Percentiles rank a stretch among this genome's conserved stretches.
Evolutionary conservation across 164 flowering plant species (phyloP).

Genomic region (Aristolochia californica): DNA sequence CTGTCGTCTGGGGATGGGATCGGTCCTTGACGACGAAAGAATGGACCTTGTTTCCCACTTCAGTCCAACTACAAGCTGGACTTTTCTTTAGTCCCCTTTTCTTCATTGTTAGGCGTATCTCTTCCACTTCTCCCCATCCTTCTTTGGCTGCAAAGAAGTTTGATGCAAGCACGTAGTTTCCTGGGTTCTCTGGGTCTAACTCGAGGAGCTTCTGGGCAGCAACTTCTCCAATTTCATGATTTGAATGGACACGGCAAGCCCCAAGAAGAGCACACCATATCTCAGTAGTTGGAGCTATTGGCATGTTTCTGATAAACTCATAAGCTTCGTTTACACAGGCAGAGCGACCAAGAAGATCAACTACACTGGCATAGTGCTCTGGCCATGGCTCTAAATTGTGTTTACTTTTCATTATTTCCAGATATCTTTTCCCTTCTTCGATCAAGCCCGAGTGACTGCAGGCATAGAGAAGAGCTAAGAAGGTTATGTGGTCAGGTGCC

Average conservation of each 20-base stretch:
- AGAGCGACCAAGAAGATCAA: slow-evolving; percentile 80
- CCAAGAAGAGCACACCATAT: slow-evolving; percentile 80
- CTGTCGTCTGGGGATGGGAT: slow-evolving; percentile 48
- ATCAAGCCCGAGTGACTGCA: slow-evolving; percentile 76
- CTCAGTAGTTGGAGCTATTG: slow-evolving; percentile 42
- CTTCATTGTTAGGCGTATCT: slow-evolving; percentile 55
- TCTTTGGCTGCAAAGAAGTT: slow-evolving; percentile 54
- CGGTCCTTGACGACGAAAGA: slow-evolving; percentile 52
- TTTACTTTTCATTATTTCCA: slow-evolving; percentile 37
- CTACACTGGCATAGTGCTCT: slow-evolving; percentile 75
- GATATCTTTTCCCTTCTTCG: slow-evolving; percentile 42
- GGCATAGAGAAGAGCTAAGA: slow-evolving; percentile 64
- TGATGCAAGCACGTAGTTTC: slow-evolving; percentile 67
- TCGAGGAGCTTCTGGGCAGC: slow-evolving; percentile 60
- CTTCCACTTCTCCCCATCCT: slow-evolving; percentile 68
- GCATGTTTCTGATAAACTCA: slow-evolving; percentile 41
- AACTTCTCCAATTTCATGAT: slow-evolving; percentile 47
- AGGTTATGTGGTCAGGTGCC: slow-evolving; percentile 65
- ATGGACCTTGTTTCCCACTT: slow-evolving; percentile 52
- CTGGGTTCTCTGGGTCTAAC: slow-evolving; percentile 50
- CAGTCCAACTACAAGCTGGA: slow-evolving; percentile 91
- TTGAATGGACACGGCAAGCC: slow-evolving; percentile 58
- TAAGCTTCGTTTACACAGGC: slow-evolving; percentile 63
- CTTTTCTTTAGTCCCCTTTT: slow-evolving; percentile 53
- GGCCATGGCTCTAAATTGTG: slow-evolving; percentile 78